Evolutionary conservation across 148 eudicot genomes (phyloP), one percentile per base, ranked within the genome.

Genomic region (Selenicereus undatus): DNA sequence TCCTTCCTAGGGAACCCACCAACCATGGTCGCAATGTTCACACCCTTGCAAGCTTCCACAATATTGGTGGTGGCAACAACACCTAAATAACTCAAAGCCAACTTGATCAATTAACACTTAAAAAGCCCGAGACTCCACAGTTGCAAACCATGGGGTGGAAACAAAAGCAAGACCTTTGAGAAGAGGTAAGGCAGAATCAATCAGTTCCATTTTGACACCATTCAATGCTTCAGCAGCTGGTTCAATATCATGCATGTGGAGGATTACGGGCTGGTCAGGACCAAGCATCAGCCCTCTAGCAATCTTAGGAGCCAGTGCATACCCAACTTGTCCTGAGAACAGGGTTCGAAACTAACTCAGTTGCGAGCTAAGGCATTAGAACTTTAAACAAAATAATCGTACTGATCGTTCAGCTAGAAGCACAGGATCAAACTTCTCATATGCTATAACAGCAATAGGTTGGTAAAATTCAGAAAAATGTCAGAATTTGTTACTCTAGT

Each of bases 251-350:
- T 91, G 97, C 89, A 93, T 24, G 82, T 94, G 95, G 24, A 94
- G 88, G 42, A 91, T 89, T 11, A 93, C 87, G n/a, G 95, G 93
- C 73, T 93, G 98, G 68, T 92, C 93, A 45, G 87, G 79, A 76
- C 98, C 98, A 7, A 94, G 75, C 93, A 93, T 90, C 56, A 82
- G 71, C 75, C 98, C 98, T 89, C 90, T 86, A 9, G 97, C 97
- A 52, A 94, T 90, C 97, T 90, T 85, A n/a, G 97, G 98, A 35
- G 87, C 90, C 26, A 94, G 85, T 17, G 97, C 93, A 82, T 94
- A 94, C 5, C 98, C 95, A 73, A 93, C 87, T 85, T 91, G 92
- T 17, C 98, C 98, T 94, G 88, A 74, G 73, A 26, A 60, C 29
- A 30, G 13, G 64, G 27, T 17, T 22, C 3, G 36, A 62, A 36